Base-by-base conservation (phyloP, 176 grass and related monocot genomes). In the Tillandsia fasciculata region DNA sequence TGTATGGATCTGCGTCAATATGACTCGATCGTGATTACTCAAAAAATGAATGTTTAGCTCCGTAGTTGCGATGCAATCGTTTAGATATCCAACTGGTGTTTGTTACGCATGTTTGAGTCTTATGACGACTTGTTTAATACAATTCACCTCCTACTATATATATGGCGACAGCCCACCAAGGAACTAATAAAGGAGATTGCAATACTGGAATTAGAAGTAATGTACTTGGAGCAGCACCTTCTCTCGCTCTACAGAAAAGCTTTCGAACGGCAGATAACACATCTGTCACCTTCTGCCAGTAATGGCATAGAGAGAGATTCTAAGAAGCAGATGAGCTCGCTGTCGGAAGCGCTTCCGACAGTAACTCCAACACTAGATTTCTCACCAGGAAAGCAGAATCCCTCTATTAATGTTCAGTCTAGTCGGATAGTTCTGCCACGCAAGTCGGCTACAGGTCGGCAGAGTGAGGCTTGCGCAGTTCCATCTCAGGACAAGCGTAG, bases 191-290 rank as follows among this genome's bases (percentile, higher is more conserved):
- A 79, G 77, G 94, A 99, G 67, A 90, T 99, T 75, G 77, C 89
- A 61, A 74, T 99, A 70, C 79, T 93, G 24, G 94, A 99, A 72
- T 86, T 99, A 83, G 89, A 99, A 70, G 89, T 99, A 56, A 85
- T 93, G 74, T 89, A 84, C 72, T 87, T 99, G 84, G 94, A 99
- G 67, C 87, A 82, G 65, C 82, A 93, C 76, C 86, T 99, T 68
- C 77, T 99, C 10, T 81, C 75, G 28, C 79, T 93, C 10, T 99
- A 93, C 63, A 69, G 94, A 10, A 83, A 81, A 72, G 84, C 94
- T 29, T 93, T 99, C 70, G 87, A 86, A 47, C 79, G 90, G 64
- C 81, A 96, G 63, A 48, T 89, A 10, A 66, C 69, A 66, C 42
- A 61, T 77, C 23, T 20, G 14, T 47, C 72, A 53, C 80, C 79